A percentile compares a stretch with the other conserved stretches of the same genome.
phyloP scores from a whole-genome alignment of 73 alveolate species.

The Effrenium voratum region DNA sequence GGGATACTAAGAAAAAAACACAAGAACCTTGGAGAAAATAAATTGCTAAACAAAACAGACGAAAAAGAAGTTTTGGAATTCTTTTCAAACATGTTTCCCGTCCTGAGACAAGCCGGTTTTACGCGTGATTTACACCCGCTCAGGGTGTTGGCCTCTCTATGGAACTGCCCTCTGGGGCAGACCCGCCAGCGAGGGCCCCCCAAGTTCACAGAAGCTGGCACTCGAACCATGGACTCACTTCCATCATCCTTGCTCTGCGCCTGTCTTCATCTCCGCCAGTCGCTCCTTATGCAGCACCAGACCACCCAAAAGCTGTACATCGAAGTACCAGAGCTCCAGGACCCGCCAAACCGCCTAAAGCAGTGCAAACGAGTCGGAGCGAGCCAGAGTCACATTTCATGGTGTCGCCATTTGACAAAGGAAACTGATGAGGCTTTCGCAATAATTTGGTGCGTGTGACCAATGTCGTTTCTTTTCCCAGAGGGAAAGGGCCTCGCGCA shows the following conservation, averaged over 20 bases:
- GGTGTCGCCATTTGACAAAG: too few relatives aligned
- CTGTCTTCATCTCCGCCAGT: constrained; percentile 92
- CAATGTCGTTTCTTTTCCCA: background rate
- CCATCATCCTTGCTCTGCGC: too few relatives aligned
- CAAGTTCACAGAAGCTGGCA: too few relatives aligned
- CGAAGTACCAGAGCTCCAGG: constrained; percentile 90
- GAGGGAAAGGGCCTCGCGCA: constrained; percentile 19
- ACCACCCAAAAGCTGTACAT: constrained; percentile 87
- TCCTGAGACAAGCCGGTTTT: background rate
- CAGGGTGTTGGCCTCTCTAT: too few relatives aligned
- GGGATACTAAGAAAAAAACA: background rate
- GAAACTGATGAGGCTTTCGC: too few relatives aligned
- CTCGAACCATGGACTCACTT: too few relatives aligned
- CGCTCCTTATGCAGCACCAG: constrained; percentile 84
- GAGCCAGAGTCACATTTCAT: too few relatives aligned
- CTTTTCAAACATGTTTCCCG: background rate
- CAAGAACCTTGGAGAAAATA: background rate
- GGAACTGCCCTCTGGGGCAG: too few relatives aligned
- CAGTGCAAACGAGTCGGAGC: too few relatives aligned
- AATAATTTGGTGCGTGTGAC: too few relatives aligned
- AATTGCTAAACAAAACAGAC: too few relatives aligned
- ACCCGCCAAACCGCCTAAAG: constrained; percentile 82
- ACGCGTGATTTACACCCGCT: background rate
- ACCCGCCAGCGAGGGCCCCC: too few relatives aligned
- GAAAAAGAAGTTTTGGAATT: background rate